Conservation (phyloP, 1,284 basidiomycete species). For the Sutorius eximius region DNA sequence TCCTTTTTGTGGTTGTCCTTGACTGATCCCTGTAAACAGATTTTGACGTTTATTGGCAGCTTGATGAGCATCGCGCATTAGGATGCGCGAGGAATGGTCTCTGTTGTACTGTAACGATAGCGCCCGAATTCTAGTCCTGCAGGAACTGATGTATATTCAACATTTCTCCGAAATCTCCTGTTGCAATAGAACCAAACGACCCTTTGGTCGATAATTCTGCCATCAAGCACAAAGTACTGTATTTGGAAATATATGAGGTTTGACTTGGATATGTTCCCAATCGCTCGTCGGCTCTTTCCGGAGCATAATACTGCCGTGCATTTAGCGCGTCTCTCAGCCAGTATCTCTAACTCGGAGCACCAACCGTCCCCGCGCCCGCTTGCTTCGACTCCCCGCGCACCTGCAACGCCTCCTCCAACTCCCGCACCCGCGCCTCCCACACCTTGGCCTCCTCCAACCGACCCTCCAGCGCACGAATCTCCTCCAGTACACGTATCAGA, state of each 20-base stretch:
- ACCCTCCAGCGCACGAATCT: conserved; percentile 67
- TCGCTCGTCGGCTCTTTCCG: too few relatives aligned
- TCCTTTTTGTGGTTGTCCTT: not conserved
- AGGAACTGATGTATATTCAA: not conserved
- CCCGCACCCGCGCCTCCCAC: conserved; percentile 52
- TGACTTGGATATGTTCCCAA: too few relatives aligned
- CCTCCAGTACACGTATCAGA: conserved; percentile 37
- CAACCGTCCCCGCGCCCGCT: not conserved
- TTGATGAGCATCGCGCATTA: conserved; percentile 59
- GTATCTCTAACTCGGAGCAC: too few relatives aligned
- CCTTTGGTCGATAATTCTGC: not conserved
- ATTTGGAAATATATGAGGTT: too few relatives aligned
- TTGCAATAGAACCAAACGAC: not conserved
- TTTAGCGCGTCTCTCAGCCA: too few relatives aligned
- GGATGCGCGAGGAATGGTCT: not conserved
- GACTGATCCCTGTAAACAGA: conserved; percentile 38
- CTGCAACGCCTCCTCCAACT: conserved; percentile 25
- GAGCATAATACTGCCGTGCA: too few relatives aligned
- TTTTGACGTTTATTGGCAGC: conserved; percentile 71
- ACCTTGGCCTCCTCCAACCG: conserved; percentile 65
- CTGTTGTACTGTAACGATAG: not conserved
- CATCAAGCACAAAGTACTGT: too few relatives aligned
- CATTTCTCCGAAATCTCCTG: not conserved
- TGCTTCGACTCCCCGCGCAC: conserved; percentile 4
- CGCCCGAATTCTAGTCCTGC: not conserved